A percentile compares a stretch with the other conserved stretches of the same genome.
phyloP scores from a whole-genome alignment of 2,329 filamentous ascomycete species.

The Diplodia scrobiculata region DNA sequence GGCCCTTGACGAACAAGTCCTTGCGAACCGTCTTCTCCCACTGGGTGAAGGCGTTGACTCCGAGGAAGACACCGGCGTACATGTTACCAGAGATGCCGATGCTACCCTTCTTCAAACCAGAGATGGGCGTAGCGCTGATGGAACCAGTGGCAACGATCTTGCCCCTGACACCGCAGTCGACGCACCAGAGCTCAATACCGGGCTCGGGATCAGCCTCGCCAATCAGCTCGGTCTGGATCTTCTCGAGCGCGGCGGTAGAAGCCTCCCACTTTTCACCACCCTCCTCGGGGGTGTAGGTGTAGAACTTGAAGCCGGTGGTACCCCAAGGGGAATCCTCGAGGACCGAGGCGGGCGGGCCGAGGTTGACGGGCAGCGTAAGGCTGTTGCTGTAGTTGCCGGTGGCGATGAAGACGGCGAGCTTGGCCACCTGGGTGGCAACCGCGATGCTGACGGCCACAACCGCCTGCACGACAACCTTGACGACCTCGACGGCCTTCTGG shows the following conservation, averaged over 20 bases:
- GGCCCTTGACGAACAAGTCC: slow-evolving; percentile 28
- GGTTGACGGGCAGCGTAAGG: slow-evolving; percentile 23
- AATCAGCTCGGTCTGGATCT: slow-evolving; percentile 23
- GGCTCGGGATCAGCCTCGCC: slow-evolving; percentile 30
- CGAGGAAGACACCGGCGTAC: slow-evolving; percentile 30
- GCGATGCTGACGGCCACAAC: slow-evolving; percentile 16
- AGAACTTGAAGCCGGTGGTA: slow-evolving; percentile 27
- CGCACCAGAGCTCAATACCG: slow-evolving; percentile 31
- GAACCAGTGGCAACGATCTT: slow-evolving; percentile 28
- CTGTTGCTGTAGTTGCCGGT: slow-evolving; percentile 27
- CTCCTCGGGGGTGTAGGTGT: slow-evolving; percentile 21
- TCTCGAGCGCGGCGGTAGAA: slow-evolving; percentile 11
- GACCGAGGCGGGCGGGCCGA: slow-evolving; percentile 22
- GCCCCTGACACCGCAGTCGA: slow-evolving; percentile 31
- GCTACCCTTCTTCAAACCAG: slow-evolving; percentile 28
- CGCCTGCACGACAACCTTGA: slow-evolving; percentile 3
- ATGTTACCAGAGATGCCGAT: slow-evolving; percentile 29
- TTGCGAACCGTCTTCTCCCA: slow-evolving; percentile 30
- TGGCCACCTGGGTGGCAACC: slow-evolving; percentile 1
- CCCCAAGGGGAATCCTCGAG: slow-evolving; percentile 29
- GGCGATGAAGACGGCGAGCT: slow-evolving; percentile 21
- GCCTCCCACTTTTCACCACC: slow-evolving; percentile 11
- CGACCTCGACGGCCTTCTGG: slow-evolving; percentile 6
- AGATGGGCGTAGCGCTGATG: slow-evolving; percentile 27
- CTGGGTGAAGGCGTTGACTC: slow-evolving; percentile 30